Base-by-base conservation (phyloP, 129 eudicot genomes). In the Helianthus tuberosus region DNA sequence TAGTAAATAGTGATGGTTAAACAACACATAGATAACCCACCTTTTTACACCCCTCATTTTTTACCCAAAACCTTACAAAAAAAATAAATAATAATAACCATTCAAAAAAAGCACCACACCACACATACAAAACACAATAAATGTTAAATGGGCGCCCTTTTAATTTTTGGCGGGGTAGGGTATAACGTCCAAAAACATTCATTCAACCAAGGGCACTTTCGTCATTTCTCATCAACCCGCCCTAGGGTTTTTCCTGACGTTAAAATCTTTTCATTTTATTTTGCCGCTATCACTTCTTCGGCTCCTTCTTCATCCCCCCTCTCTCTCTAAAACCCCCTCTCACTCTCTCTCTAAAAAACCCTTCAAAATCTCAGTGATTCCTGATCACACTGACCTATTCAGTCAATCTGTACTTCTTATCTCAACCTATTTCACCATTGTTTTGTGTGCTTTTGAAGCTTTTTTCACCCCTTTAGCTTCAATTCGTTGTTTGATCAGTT, bases 221-320 rank as follows among this genome's bases (percentile, higher is more conserved):
- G 94, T 85, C 90, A 39, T 88, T 87, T 79, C 72, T 14, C 44
- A 14, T 83, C 63, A 76, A 79, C 82, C 78, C 85, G 75, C 78
- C 82, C 81, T 88, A 90, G 96, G 96, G 96, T 90, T 85, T 89
- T 46, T 74, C 77, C 71, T 43, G 32, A 66, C 83, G 66, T 75
- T 80, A 83, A 80, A 88, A 76, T 32, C 77, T 74, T 75, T 58
- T 64, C 68, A 57, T 68, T 66, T 47, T 58, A 71, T 68, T 81
- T 77, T 77, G 79, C 84, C 79, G 81, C 86, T 83, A 23, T 76
- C 48, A 71, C 70, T 69, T 69, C 82, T 67, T 76, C 71, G 73
- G 51, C 71, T 38, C 48, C 52, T 36, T 59, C 76, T 36, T 59
- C 53, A 5, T 6, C 2, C 27, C 2, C 27, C 0, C 16, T 25